A percentile compares a stretch with the other conserved stretches of the same genome.
These are phyloP conservation scores for Oryza coarctata DNA, from an alignment of 176 grass and related monocot species.

Conservation along the genomic window DNA sequence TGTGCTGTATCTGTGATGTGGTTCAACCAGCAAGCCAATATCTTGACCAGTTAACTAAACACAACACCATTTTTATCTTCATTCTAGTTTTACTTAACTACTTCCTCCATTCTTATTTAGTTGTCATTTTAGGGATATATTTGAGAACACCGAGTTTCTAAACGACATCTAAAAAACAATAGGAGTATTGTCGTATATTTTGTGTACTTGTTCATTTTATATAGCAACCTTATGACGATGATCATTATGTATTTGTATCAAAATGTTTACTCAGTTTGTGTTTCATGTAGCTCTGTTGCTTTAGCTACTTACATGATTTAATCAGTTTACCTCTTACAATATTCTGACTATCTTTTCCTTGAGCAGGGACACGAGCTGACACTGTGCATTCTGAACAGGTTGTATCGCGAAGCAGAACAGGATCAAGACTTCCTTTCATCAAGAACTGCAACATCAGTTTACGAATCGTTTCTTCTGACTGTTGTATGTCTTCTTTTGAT, in stretches of 20 bases:
- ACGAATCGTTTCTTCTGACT: constrained; percentile 86
- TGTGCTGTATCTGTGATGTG: constrained; percentile 1
- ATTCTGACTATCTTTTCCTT: constrained; percentile 57
- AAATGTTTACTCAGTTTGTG: not conserved
- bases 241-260: constrained; percentile 25
- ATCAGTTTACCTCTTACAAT: constrained; percentile 24
- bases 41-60: constrained; percentile 10
- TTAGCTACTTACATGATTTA: constrained; percentile 7
- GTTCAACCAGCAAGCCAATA: not conserved
- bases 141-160: no score
- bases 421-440: constrained; percentile 96
- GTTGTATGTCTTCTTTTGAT: constrained; percentile 51
- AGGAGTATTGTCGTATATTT: not conserved
- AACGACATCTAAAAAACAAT: no score
- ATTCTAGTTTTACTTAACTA: not conserved
- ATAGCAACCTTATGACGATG: not conserved
- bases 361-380: constrained; percentile 94
- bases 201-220: constrained; percentile 7
- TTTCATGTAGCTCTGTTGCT: constrained; percentile 11
- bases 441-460: constrained; percentile 97
- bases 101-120: not conserved
- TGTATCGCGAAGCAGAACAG: constrained; percentile 88
- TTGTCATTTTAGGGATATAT: no score
- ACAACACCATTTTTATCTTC: not conserved
- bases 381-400: constrained; percentile 85